Conservation (phyloP, 371 early-diverging fungal species). For the Rhizomucor miehei region DNA sequence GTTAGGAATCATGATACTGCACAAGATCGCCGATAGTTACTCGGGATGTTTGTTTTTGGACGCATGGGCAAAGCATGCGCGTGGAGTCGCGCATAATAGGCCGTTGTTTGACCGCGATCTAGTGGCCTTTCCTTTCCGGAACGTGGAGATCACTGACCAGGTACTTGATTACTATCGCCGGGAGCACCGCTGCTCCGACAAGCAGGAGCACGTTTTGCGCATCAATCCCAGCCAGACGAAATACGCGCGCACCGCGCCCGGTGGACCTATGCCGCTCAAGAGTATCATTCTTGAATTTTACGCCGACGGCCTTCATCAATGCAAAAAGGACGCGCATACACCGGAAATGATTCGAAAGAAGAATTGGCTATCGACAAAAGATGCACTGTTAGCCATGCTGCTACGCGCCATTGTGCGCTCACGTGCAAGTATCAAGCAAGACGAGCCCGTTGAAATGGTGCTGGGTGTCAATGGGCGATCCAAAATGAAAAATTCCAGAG, state of each 20-base stretch:
- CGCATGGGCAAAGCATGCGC: constrained; percentile 33
- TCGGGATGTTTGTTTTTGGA: constrained; percentile 33
- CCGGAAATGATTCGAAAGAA: constrained; percentile 32
- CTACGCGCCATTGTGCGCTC: constrained; percentile 28
- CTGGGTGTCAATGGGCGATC: constrained; percentile 34
- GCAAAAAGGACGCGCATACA: constrained; percentile 38
- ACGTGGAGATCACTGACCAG: constrained; percentile 24
- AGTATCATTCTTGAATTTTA: constrained; percentile 33
- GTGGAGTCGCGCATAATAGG: constrained; percentile 12
- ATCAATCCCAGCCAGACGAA: constrained; percentile 26
- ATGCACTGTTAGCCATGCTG: constrained; percentile 37
- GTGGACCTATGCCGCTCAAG: constrained; percentile 33
- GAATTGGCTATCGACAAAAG: constrained; percentile 32
- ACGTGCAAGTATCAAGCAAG: constrained; percentile 10
- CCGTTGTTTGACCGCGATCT: constrained; percentile 20
- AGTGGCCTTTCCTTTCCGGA: constrained; percentile 15
- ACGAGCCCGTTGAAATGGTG: constrained; percentile 24
- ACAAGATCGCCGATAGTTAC: constrained; percentile 37
- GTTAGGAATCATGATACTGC: constrained; percentile 34
- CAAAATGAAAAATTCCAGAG: constrained; percentile 18
- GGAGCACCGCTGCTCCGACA: constrained; percentile 19
- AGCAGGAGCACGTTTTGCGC: constrained; percentile 1
- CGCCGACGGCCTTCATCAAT: constrained; percentile 26
- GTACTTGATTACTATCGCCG: constrained; percentile 29
- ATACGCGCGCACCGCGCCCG: constrained; percentile 24